Conservation (phyloP, 1,284 basidiomycete genomes). For the Polyporus tsugae region DNA sequence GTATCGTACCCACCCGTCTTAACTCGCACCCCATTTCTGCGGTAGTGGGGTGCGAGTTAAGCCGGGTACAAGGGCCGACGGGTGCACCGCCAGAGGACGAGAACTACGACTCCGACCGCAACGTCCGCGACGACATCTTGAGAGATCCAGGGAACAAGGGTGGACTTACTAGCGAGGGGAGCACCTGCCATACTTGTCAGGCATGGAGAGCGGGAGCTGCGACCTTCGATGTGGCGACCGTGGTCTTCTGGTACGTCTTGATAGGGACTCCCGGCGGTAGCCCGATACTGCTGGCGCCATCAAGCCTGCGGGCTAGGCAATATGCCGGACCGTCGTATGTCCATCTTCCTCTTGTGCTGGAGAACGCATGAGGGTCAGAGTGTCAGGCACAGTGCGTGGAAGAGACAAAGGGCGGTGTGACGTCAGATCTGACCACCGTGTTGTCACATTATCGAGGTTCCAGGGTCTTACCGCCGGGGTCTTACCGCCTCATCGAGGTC, state of each 20-base stretch:
- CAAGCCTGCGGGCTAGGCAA: too few relatives aligned
- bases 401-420: background rate
- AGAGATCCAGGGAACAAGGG: background rate
- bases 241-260: background rate
- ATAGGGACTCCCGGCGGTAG: background rate
- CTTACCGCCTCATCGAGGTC: background rate
- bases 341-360: background rate
- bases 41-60: too few relatives aligned
- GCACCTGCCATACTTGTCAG: background rate
- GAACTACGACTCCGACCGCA: background rate
- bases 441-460: conserved; percentile 4
- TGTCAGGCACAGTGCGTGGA: background rate
- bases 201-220: background rate
- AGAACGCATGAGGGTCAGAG: background rate
- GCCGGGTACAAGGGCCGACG: background rate
- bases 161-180: background rate
- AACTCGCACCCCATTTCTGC: too few relatives aligned
- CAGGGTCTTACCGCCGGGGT: conserved; percentile 15
- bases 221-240: background rate
- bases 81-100: background rate
- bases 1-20: too few relatives aligned
- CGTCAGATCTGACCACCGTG: conserved; percentile 4
- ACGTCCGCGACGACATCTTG: background rate
- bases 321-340: too few relatives aligned
- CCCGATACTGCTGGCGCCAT: background rate